Conservation (phyloP, 805 yeast species). For the Barnettozyma populi region DNA sequence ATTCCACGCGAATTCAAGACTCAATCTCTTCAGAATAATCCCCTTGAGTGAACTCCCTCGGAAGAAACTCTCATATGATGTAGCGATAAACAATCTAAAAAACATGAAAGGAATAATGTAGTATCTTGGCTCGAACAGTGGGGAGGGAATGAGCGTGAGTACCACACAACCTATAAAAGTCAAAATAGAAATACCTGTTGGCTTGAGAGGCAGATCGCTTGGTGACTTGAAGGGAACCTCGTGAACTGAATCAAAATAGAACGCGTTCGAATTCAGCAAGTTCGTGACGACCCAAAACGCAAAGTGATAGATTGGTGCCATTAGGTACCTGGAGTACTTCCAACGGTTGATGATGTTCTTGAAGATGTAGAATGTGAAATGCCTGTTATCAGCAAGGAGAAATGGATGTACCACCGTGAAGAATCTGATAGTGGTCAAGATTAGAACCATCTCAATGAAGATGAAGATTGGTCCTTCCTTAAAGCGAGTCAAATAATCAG, state of each 20-base stretch:
- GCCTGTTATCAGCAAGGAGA: slow-evolving; percentile 89
- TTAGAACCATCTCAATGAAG: slow-evolving; percentile 28
- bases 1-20: slow-evolving; percentile 59
- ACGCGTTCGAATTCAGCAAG: slow-evolving; percentile 30
- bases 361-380: slow-evolving; percentile 84
- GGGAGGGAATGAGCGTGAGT: slow-evolving; percentile 77
- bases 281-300: slow-evolving; percentile 32
- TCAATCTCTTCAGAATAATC: slow-evolving; percentile 31
- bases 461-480: slow-evolving; percentile 25
- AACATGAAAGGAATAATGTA: slow-evolving; percentile 75
- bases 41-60: slow-evolving; percentile 16
- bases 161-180: slow-evolving; percentile 48
- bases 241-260: slow-evolving; percentile 29
- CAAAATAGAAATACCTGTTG: slow-evolving; percentile 42
- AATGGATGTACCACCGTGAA: slow-evolving; percentile 85
- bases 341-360: slow-evolving; percentile 51
- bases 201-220: slow-evolving; percentile 33
- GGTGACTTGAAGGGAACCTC: slow-evolving; percentile 33
- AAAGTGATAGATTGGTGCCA: slow-evolving; percentile 72
- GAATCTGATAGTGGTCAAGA: slow-evolving; percentile 44
- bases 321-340: slow-evolving; percentile 40
- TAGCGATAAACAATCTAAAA: slow-evolving; percentile 58
- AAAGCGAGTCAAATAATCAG: slow-evolving; percentile 32
- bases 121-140: slow-evolving; percentile 90
- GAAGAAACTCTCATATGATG: slow-evolving; percentile 29